Evolutionary conservation across 306 rosid species (phyloP), one percentile per base, ranked within the genome.

Genomic region (Glycine latifolia): DNA sequence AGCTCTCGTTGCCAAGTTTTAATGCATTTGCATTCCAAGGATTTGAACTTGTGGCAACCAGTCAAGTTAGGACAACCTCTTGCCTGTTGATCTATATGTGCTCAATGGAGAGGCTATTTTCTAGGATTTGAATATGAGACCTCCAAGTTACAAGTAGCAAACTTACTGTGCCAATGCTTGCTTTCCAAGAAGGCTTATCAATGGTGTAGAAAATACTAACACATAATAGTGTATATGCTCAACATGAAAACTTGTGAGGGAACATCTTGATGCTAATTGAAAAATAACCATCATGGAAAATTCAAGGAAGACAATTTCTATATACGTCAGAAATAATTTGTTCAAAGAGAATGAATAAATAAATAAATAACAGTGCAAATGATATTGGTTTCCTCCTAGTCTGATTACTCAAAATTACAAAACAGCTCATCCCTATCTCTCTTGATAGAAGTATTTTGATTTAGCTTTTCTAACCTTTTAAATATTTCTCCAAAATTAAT

Each of bases 301-400:
- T 16, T 60, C 73, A 58, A 75, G 55, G 14, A 11, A 71, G 83
- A 35, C 39, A 80, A 37, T 2, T 73, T 7, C 35, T 47, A 55
- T 16, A 73, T 47, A 17, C 8, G 43, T 7, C 31, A 26, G 31
- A 66, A 35, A 43, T 20, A 74, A 8, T 5, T 2, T 52, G 7
- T 33, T 58, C 13, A 3, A 61, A 52, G 10, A 73, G 26, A 66
- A 81, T 53, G 41, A 35, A 35, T 35, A 35, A 75, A 75, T 72
- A 39, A 49, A 63, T 41, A 55, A 54, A 67, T 15, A 39, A 12
- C 7, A 56, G 48, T 15, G 61, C 56, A n/a, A n/a, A 59, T 67
- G 47, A 65, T 5, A 33, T 54, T 68, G 15, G 50, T 16, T 17
- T 16, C 8, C n/a, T n/a, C 10, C 35, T 16, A 10, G 52, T 47